Evolutionary conservation across 1,284 basidiomycete species (phyloP), one percentile per base, ranked within the genome.

Genomic region (Ustilago shanxiensis): DNA sequence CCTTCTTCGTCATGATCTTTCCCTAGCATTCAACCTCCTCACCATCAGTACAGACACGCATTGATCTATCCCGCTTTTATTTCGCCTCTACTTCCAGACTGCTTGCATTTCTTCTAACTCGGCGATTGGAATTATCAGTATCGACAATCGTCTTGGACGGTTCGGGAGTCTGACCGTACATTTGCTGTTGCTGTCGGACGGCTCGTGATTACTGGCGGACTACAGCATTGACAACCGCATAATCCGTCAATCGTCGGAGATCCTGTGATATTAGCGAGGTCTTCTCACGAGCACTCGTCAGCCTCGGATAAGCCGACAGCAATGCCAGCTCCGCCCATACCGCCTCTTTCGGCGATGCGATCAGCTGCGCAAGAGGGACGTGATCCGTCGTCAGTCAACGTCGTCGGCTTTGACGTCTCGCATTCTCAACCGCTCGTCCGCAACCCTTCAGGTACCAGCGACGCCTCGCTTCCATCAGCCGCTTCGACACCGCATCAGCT

Each of bases 351-450:
- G 3, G 67, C 64, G 24, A 50, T 62, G 24, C 33, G 58, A 28
- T 11, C 41, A 18, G 18, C 49, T 16, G 26, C 58, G 22, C 65
- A 58, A 41, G 66, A 65, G 24, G 44, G 29, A 10, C 58, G 54
- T 20, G 62, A 65, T 52, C 44, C 59, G n/a, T 47, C 59, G 1
- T 65, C 71, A 0, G 74, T 77, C 4, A 65, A 77, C 20, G 74
- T 66, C 62, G 62, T 77, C 13, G 69, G 69, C 29, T 72, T 72
- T 62, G 60, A 72, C 28, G 44, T 63, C 8, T 50, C 73, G 1
- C 64, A 49, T 1, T 52, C 69, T 13, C 73, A 68, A 16, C 41
- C 73, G 7, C 59, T 68, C 26, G 62, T 55, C 41, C 68, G 69
- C 7, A 66, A 72, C 13, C n/a, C 54, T n/a, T 77, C 69, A 9